These are phyloP conservation scores for Fraxinus pennsylvanica DNA, from an alignment of 257 asterid genomes.

Conservation along the genomic window DNA sequence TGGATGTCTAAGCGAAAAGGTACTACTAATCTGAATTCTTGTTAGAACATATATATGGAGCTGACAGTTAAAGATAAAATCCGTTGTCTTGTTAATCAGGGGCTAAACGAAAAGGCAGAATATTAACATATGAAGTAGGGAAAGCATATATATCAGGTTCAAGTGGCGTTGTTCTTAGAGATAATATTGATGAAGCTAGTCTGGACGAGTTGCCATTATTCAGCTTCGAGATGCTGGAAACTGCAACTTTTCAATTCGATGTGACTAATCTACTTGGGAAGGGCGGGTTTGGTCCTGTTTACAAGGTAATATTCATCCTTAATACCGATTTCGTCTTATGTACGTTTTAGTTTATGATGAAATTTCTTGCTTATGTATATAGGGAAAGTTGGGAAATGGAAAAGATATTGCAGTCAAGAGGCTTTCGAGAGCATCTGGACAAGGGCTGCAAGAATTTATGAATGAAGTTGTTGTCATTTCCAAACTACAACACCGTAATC, in stretches of 20 bases:
- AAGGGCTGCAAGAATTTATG: slow-evolving; percentile 43
- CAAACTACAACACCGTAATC: slow-evolving; percentile 48
- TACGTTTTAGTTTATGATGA: not conserved
- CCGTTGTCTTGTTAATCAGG: slow-evolving; percentile 10
- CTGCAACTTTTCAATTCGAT: slow-evolving; percentile 38
- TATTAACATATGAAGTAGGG: not conserved
- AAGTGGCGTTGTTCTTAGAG: slow-evolving; percentile 10
- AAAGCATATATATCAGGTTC: slow-evolving; percentile 4
- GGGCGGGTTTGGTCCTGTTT: slow-evolving; percentile 53
- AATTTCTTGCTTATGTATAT: not conserved
- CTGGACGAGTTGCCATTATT: slow-evolving; percentile 43
- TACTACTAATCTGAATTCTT: not conserved
- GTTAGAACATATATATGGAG: not conserved
- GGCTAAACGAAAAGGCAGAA: slow-evolving; percentile 6
- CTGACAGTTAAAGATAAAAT: not conserved
- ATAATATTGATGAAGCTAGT: slow-evolving; percentile 21
- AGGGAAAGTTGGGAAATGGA: slow-evolving; percentile 42
- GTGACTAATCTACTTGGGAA: slow-evolving; percentile 40
- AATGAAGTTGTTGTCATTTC: slow-evolving; percentile 47
- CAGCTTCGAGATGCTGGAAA: slow-evolving; percentile 29
- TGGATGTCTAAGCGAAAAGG: slow-evolving; percentile 27
- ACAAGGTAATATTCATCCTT: slow-evolving; percentile 23
- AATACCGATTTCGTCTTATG: not conserved
- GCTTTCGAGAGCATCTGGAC: slow-evolving; percentile 42
- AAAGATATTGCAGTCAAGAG: slow-evolving; percentile 51